Evolutionary conservation across 768 basidiomycete species (phyloP).

Genomic region (Lentinus tigrinus): DNA sequence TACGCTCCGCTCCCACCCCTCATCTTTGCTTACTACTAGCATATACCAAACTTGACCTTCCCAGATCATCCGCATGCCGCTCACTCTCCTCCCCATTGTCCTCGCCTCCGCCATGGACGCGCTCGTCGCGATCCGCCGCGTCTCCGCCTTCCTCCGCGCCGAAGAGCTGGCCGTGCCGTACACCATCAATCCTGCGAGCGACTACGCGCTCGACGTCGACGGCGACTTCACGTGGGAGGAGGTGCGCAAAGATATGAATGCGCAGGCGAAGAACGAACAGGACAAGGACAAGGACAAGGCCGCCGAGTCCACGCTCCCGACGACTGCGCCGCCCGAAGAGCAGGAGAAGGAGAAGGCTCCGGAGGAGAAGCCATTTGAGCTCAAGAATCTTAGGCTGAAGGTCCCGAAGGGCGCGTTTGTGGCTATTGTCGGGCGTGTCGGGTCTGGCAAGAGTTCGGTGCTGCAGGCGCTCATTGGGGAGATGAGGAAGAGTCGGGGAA

Average conservation of each 20-base stretch:
- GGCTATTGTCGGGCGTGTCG: slow-evolving; percentile 79
- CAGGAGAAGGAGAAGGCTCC: slow-evolving; percentile 30
- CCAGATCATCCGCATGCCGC: slow-evolving; percentile 58
- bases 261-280: slow-evolving; percentile 7
- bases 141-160: slow-evolving; percentile 80
- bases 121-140: slow-evolving; percentile 71
- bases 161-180: slow-evolving; percentile 70
- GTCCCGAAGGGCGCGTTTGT: slow-evolving; percentile 79
- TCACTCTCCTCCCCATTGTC: slow-evolving; percentile 56
- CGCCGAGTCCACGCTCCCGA: slow-evolving; percentile 18
- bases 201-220: slow-evolving; percentile 64
- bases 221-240: slow-evolving; percentile 86
- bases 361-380: slow-evolving; percentile 50
- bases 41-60: background rate
- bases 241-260: slow-evolving; percentile 31
- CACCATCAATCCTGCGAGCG: slow-evolving; percentile 49
- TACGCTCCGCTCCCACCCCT: slow-evolving; percentile 39
- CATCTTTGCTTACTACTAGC: background rate
- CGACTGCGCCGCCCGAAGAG: slow-evolving; percentile 5
- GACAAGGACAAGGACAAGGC: slow-evolving; percentile 21
- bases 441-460: slow-evolving; percentile 69
- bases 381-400: slow-evolving; percentile 60
- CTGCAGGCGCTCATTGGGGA: slow-evolving; percentile 80
- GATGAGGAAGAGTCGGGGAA: slow-evolving; percentile 72
- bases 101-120: slow-evolving; percentile 66